Evolutionary conservation across 306 rosid genomes (phyloP), one percentile per base, ranked within the genome.

Genomic region (Trifolium fragiferum): DNA sequence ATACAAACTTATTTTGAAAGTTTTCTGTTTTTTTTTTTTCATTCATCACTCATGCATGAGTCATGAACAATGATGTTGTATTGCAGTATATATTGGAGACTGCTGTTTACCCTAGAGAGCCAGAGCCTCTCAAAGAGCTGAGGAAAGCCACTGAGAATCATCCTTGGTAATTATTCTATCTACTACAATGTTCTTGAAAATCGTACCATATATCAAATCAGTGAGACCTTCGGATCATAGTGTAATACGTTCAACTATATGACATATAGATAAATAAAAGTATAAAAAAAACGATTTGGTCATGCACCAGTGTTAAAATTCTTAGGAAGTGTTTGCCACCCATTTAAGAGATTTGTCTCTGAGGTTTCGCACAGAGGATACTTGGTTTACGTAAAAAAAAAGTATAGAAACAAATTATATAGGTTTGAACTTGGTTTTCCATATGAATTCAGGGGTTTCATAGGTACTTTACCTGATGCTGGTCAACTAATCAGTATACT

Each of bases 101-200:
- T 23, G 85, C 86, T 64, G 93, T 88, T 21, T 88, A 80, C 76
- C 93, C 96, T 5, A 75, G 89, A 37, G 96, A 90, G 64, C 70
- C 84, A 0, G 60, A 78, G 59, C 78, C 84, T 76, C 86, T 90
- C 16, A 85, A 80, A 74, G 88, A 90, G 74, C 79, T 90, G 9
- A 83, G 93, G 57, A 70, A 59, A 21, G 82, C 66, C 50, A 80
- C 82, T 37, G 33, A 68, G 32, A 60, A 16, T 51, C 85, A 87
- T 51, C 88, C 92, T 40, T 23, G 62, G 89, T 84, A 77, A 83
- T 54, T 43, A 7, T 47, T 67, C 65, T 73, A 13, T 12, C 58
- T 11, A 12, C 15, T 57, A 2, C 1, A 57, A 23, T 23, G 35
- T 23, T 23, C 23, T 55, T 25, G 27, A 25, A 25, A 25, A 25